Percentiles rank a stretch among this genome's conserved stretches.
Conservation (phyloP, 306 rosid species). For the Cajanus cajan region DNA sequence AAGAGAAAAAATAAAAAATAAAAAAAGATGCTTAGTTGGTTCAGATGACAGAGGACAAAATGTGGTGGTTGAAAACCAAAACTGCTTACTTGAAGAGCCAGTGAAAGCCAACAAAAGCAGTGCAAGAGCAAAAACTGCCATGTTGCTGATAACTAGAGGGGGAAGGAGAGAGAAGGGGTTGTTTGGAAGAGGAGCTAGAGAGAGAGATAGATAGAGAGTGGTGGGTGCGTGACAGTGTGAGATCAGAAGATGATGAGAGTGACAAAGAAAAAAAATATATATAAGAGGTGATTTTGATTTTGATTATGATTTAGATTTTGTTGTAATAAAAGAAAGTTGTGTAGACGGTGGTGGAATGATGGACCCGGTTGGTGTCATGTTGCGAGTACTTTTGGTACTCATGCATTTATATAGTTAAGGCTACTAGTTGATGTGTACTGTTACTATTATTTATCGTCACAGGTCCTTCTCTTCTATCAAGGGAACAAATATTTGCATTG, state of each 20-base stretch:
- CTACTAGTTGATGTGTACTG: not conserved
- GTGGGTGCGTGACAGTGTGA: not conserved
- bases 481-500: not conserved
- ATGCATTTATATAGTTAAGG: not conserved
- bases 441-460: not conserved
- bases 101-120: not conserved
- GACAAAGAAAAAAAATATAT: not conserved
- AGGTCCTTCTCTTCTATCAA: not conserved
- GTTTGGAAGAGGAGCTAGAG: not conserved
- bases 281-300: not conserved
- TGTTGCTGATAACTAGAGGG: constrained; percentile 13
- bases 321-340: not conserved
- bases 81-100: not conserved
- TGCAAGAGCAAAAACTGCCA: not conserved
- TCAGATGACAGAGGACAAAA: not conserved
- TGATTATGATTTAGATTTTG: not conserved
- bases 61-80: not conserved
- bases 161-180: not conserved
- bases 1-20: not conserved
- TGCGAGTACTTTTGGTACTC: constrained; percentile 4
- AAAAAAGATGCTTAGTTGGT: not conserved
- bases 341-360: not conserved
- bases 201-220: not conserved
- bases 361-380: not conserved
- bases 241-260: not conserved